Conservation (phyloP, 2,329 filamentous ascomycete genomes). For the Cladosporium sp. region DNA sequence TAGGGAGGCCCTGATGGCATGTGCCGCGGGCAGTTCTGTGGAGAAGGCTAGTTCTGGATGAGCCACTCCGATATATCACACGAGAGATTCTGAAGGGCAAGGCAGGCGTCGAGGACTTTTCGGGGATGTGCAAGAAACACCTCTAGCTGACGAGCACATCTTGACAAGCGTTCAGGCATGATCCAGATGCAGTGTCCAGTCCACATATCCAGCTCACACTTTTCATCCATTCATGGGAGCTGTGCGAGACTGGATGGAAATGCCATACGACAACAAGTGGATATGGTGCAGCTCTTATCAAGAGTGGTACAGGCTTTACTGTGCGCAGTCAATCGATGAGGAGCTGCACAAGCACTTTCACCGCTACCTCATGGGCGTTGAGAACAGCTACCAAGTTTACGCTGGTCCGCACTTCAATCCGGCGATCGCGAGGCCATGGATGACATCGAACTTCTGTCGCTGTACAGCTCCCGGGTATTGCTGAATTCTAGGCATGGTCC, state of each 20-base stretch:
- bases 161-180: constrained; percentile 30
- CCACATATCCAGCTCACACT: constrained; percentile 29
- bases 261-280: constrained; percentile 46
- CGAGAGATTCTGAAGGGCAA: constrained; percentile 27
- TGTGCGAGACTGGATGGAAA: constrained; percentile 40
- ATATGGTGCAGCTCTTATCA: constrained; percentile 44
- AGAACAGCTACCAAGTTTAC: constrained; percentile 27
- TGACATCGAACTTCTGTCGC: constrained; percentile 35
- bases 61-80: constrained; percentile 40
- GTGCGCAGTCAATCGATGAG: no score
- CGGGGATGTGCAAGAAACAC: constrained; percentile 25
- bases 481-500: constrained; percentile 44
- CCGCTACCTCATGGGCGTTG: constrained; percentile 41
- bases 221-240: constrained; percentile 28
- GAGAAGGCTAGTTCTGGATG: constrained; percentile 45
- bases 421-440: constrained; percentile 37
- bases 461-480: constrained; percentile 35
- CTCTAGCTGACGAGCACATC: constrained; percentile 27
- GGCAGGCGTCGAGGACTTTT: constrained; percentile 26
- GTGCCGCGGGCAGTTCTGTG: constrained; percentile 45
- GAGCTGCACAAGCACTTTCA: constrained; percentile 50
- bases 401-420: constrained; percentile 42
- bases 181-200: constrained; percentile 27
- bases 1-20: constrained; percentile 12
- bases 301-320: constrained; percentile 51